phyloP scores from a whole-genome alignment of 2,329 filamentous ascomycete genomes.

The Immersiporthe knoxdaviesiana region DNA sequence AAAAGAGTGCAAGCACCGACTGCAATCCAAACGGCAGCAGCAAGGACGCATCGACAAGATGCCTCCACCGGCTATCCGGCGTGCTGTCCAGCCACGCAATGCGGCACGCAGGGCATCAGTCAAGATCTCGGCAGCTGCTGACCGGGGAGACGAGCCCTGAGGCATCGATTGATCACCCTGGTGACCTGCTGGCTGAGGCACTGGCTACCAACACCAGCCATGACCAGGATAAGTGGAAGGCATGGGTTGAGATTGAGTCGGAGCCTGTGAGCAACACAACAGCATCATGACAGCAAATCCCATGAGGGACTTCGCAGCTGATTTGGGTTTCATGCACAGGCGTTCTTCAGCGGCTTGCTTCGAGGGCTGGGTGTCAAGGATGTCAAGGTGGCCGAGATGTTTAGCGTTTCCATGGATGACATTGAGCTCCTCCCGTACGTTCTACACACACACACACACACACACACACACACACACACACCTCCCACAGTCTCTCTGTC shows the following conservation, averaged over 20 bases:
- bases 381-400: conserved; percentile 76
- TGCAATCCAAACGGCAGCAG: not conserved
- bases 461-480: not conserved
- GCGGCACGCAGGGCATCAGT: conserved; percentile 26
- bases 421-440: conserved; percentile 66
- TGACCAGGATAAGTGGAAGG: conserved; percentile 66
- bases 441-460: conserved; percentile 12
- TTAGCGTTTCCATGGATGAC: conserved; percentile 64
- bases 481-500: not conserved
- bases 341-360: conserved; percentile 85
- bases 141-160: conserved; percentile 33
- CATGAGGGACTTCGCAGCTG: not conserved
- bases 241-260: conserved; percentile 85
- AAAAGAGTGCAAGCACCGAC: not conserved
- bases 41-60: not conserved
- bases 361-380: conserved; percentile 75
- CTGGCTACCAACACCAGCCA: conserved; percentile 52
- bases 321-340: conserved; percentile 48
- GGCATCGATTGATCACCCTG: conserved; percentile 35
- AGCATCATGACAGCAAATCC: not conserved
- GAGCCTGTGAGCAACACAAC: conserved; percentile 67
- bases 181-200: conserved; percentile 50
- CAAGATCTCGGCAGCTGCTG: conserved; percentile 9
- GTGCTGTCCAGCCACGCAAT: not conserved
- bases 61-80: not conserved